Conservation (phyloP, 345 rosid genomes). For the Moringa oleifera region DNA sequence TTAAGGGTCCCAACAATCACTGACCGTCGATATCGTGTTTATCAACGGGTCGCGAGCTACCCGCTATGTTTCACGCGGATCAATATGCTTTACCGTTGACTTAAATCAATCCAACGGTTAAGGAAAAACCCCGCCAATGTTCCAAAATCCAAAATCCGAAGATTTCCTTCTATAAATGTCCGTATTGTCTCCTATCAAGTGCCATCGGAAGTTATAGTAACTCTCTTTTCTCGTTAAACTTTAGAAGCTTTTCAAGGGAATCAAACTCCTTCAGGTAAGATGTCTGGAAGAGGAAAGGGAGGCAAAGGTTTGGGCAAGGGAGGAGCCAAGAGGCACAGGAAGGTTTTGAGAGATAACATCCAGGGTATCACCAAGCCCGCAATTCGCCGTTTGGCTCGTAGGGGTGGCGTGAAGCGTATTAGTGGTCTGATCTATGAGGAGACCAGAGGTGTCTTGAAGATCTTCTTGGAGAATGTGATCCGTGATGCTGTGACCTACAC, state of each 20-base stretch:
- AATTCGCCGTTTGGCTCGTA: constrained; percentile 42
- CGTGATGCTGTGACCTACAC: constrained; percentile 18
- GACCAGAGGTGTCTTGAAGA: constrained; percentile 50
- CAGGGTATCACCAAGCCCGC: constrained; percentile 55
- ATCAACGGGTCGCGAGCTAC: no score
- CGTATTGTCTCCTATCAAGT: no score
- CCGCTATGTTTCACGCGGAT: no score
- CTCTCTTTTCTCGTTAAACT: no score
- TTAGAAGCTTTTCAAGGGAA: neutral
- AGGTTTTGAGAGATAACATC: constrained; percentile 53
- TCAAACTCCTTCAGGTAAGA: neutral
- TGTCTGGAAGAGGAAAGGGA: constrained; percentile 63
- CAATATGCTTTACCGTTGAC: no score
- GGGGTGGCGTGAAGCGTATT: constrained; percentile 54
- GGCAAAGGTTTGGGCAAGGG: constrained; percentile 62
- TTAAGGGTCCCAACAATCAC: no score
- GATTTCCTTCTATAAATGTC: no score
- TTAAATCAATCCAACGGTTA: no score
- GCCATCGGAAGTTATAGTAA: no score
- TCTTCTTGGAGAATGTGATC: constrained; percentile 49
- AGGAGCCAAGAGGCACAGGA: constrained; percentile 52
- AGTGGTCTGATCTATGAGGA: constrained; percentile 53
- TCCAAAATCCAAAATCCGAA: no score
- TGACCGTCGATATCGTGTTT: no score
- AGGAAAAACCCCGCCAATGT: no score